Evolutionary conservation across 2,329 filamentous ascomycete genomes (phyloP).

Genomic region (Dactylellina parvicollis): DNA sequence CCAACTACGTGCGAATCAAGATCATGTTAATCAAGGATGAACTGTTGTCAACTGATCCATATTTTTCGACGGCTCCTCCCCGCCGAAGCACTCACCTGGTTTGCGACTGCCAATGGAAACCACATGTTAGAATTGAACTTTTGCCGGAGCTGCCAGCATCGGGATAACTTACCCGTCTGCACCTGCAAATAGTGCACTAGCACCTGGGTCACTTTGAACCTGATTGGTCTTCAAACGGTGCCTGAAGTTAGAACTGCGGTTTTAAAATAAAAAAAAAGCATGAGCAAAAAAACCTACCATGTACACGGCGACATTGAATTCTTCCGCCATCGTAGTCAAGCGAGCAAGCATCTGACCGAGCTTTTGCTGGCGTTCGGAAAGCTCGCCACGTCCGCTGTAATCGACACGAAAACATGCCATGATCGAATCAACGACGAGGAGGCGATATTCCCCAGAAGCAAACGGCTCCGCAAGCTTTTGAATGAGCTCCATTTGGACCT

Average conservation of each 20-base stretch:
- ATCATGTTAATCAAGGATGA: slow-evolving; percentile 1
- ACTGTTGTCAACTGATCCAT: slow-evolving; percentile 13
- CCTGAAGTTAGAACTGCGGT: slow-evolving; percentile 33
- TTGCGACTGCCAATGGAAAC: slow-evolving; percentile 55
- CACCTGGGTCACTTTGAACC: slow-evolving; percentile 76
- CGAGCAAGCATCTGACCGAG: slow-evolving; percentile 73
- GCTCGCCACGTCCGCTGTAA: slow-evolving; percentile 73
- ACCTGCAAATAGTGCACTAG: slow-evolving; percentile 73
- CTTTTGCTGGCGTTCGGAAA: slow-evolving; percentile 75
- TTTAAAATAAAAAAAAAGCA: slow-evolving; percentile 1
- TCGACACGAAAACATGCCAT: slow-evolving; percentile 76
- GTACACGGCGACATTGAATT: slow-evolving; percentile 74
- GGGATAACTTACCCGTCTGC: slow-evolving; percentile 66
- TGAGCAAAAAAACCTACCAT: slow-evolving; percentile 63
- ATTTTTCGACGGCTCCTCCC: background rate
- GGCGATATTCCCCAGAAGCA: slow-evolving; percentile 71
- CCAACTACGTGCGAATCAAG: slow-evolving; percentile 49
- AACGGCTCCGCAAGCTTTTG: slow-evolving; percentile 72
- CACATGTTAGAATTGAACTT: slow-evolving; percentile 20
- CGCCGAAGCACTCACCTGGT: slow-evolving; percentile 52
- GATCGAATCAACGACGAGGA: slow-evolving; percentile 75
- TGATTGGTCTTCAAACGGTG: slow-evolving; percentile 70
- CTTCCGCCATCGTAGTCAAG: slow-evolving; percentile 73
- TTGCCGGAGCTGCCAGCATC: background rate
- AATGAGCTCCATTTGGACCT: slow-evolving; percentile 72